Conservation (phyloP, 257 asterid species). For the Ligustrum vulgare region DNA sequence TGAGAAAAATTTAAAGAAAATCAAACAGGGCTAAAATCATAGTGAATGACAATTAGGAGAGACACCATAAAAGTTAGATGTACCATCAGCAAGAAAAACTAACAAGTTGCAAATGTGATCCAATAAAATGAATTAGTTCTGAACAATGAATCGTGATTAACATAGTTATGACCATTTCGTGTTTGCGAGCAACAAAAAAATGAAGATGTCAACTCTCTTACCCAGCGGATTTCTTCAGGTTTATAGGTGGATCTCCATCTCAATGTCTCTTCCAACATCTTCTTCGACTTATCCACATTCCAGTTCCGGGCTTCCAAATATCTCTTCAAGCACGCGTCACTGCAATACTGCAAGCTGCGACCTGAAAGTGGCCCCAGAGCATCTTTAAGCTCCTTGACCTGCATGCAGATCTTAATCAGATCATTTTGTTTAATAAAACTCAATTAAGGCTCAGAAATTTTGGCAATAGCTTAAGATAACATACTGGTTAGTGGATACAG, state of each 20-base stretch:
- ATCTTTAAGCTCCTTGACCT: slow-evolving; percentile 77
- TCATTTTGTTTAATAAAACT: neutral
- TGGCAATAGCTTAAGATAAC: neutral
- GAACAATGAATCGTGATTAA: neutral
- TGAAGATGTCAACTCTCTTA: slow-evolving; percentile 23
- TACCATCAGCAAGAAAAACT: slow-evolving; percentile 6
- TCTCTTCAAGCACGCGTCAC: slow-evolving; percentile 81
- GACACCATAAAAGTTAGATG: neutral
- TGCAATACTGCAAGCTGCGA: slow-evolving; percentile 61
- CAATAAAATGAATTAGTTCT: neutral
- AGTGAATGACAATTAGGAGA: neutral
- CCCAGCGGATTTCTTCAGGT: slow-evolving; percentile 99
- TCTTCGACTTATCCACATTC: slow-evolving; percentile 82
- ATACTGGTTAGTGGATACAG: neutral
- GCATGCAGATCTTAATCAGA: slow-evolving; percentile 23
- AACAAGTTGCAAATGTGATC: neutral
- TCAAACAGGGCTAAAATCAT: no score
- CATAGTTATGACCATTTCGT: neutral
- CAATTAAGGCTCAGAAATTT: neutral
- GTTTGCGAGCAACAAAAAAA: neutral
- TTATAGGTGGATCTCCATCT: slow-evolving; percentile 80
- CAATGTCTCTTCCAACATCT: slow-evolving; percentile 86
- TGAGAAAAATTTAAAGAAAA: no score
- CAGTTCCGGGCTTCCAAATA: slow-evolving; percentile 85
- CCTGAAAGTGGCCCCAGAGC: slow-evolving; percentile 74